Conservation (phyloP, 2,329 filamentous ascomycete genomes). For the Pseudogymnoascus destructans region DNA sequence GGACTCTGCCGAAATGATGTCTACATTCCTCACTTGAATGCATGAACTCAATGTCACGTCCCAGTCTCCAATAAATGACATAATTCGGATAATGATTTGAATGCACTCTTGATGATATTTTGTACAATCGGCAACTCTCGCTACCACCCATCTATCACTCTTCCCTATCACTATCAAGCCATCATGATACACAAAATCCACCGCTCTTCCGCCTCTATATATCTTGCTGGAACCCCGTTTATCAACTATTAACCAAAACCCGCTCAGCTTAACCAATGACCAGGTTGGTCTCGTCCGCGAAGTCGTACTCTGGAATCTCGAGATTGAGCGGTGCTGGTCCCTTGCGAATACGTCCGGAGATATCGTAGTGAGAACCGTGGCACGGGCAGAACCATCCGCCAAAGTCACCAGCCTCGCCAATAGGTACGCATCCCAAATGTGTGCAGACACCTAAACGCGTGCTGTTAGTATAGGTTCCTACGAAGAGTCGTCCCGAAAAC, state of each 20-base stretch:
- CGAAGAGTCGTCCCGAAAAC: neutral
- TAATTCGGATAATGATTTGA: neutral
- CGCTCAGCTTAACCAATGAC: constrained; percentile 67
- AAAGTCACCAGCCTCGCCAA: constrained; percentile 94
- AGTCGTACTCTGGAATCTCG: constrained; percentile 85
- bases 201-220: constrained; percentile 23
- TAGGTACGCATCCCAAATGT: constrained; percentile 96
- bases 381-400: constrained; percentile 99
- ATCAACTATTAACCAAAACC: constrained; percentile 9
- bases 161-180: constrained; percentile 11
- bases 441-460: constrained; percentile 76
- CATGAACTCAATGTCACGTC: neutral
- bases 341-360: constrained; percentile 95
- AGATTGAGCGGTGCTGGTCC: constrained; percentile 95
- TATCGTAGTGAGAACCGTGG: constrained; percentile 99
- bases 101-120: constrained; percentile 12
- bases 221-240: constrained; percentile 21
- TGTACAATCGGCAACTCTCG: constrained; percentile 12
- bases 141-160: constrained; percentile 10
- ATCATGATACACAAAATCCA: constrained; percentile 11
- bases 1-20: neutral
- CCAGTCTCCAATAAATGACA: neutral
- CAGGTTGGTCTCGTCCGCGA: constrained; percentile 78
- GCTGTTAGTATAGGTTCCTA: constrained; percentile 18
- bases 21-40: neutral